phyloP scores from a whole-genome alignment of 2,329 filamentous ascomycete genomes.

The Fusarium humuli region DNA sequence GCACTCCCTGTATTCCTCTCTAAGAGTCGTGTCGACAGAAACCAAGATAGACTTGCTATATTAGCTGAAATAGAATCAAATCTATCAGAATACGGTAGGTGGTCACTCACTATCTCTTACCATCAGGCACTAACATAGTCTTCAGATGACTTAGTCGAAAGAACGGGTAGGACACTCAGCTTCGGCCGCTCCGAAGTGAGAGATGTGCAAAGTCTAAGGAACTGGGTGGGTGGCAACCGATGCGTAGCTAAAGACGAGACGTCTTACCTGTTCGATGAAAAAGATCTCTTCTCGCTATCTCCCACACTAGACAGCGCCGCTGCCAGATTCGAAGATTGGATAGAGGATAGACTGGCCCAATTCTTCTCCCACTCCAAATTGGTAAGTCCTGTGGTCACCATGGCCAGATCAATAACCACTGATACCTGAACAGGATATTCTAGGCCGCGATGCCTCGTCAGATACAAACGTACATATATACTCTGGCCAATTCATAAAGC shows the following conservation, averaged over 20 bases:
- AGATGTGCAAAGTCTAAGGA: not conserved
- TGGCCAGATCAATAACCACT: fast-evolving
- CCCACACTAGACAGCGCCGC: not conserved
- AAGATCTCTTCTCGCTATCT: not conserved
- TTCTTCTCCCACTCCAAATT: not conserved
- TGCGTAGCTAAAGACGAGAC: not conserved
- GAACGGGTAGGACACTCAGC: not conserved
- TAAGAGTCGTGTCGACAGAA: not conserved
- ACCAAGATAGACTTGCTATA: not conserved
- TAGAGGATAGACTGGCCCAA: not conserved
- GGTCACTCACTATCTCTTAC: fast-evolving
- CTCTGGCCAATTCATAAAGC: not conserved
- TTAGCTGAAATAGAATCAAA: not conserved
- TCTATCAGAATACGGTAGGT: not conserved
- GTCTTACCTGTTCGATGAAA: not conserved
- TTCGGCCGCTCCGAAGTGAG: not conserved
- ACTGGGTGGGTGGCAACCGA: not conserved
- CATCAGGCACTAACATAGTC: fast-evolving
- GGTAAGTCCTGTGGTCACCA: not conserved
- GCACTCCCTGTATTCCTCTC: not conserved
- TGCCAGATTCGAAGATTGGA: slow-evolving; percentile 1
- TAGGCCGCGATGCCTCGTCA: not conserved
- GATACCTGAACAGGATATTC: not conserved
- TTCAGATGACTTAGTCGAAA: not conserved
- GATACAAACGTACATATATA: slow-evolving; percentile 5